Evolutionary conservation across 345 rosid species (phyloP).

Genomic region (Eucalyptus tenuipes): DNA sequence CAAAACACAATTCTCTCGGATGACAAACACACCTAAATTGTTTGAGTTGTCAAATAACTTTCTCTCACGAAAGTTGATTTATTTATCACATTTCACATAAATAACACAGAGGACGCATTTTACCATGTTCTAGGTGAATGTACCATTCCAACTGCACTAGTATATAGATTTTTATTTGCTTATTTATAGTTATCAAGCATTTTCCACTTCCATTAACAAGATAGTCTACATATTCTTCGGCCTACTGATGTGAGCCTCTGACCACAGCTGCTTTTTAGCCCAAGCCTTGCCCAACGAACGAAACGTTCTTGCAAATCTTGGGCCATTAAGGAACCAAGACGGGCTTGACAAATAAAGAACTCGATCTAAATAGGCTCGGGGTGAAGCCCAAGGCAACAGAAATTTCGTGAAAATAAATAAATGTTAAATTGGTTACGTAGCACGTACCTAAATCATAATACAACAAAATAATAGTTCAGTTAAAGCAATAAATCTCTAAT

Average conservation of each 20-base stretch:
- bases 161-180: not conserved
- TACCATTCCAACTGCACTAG: not conserved
- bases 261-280: not conserved
- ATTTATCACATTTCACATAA: not conserved
- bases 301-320: not conserved
- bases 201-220: not conserved
- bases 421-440: not conserved
- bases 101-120: not conserved
- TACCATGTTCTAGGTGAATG: not conserved
- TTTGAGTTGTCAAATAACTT: not conserved
- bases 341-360: not conserved
- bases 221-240: not conserved
- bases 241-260: not conserved
- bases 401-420: not conserved
- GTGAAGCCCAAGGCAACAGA: not conserved
- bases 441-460: not conserved
- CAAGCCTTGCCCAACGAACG: not conserved
- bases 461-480: not conserved
- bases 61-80: not conserved
- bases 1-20: not conserved
- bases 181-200: not conserved
- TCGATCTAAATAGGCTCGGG: not conserved
- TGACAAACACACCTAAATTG: not conserved
- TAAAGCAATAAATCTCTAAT: not conserved
- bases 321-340: not conserved